Conservation (phyloP, 202 grass and related monocot species). For the Panicum hallii region DNA sequence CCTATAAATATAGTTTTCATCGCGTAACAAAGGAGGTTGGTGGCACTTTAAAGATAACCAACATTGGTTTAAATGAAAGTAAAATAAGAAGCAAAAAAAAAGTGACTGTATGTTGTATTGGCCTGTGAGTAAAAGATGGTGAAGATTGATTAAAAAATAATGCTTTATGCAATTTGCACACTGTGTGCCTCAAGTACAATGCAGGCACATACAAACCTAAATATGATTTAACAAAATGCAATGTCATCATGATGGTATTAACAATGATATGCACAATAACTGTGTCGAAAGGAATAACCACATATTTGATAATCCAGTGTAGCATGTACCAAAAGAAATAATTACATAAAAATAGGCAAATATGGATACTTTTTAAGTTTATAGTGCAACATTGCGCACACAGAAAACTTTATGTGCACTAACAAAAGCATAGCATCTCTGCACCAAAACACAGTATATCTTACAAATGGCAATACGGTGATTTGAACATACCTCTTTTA, state of each 20-base stretch:
- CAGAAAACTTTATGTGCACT: background rate
- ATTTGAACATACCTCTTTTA: constrained; percentile 57
- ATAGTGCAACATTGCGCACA: background rate
- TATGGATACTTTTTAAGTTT: background rate
- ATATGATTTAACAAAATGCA: constrained; percentile 4
- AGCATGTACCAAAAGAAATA: background rate
- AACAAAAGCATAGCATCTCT: background rate
- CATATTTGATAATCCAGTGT: constrained; percentile 6
- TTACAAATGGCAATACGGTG: background rate
- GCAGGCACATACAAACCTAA: background rate
- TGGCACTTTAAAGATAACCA: background rate
- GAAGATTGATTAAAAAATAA: background rate
- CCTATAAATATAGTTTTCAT: background rate
- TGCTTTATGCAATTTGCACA: background rate
- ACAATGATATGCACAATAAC: background rate
- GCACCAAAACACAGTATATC: background rate
- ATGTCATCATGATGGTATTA: background rate
- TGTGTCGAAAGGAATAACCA: constrained; percentile 6
- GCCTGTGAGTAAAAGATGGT: background rate
- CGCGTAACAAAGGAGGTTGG: background rate
- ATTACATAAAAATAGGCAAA: constrained; percentile 4
- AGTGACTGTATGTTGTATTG: background rate
- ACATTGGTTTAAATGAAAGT: background rate
- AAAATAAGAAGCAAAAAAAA: background rate
- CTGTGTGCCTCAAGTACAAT: background rate